A percentile compares a stretch with the other conserved stretches of the same genome.
These are phyloP conservation scores for Lasiodiplodia gonubiensis DNA, from an alignment of 2,329 filamentous ascomycete species.

Conservation along the genomic window DNA sequence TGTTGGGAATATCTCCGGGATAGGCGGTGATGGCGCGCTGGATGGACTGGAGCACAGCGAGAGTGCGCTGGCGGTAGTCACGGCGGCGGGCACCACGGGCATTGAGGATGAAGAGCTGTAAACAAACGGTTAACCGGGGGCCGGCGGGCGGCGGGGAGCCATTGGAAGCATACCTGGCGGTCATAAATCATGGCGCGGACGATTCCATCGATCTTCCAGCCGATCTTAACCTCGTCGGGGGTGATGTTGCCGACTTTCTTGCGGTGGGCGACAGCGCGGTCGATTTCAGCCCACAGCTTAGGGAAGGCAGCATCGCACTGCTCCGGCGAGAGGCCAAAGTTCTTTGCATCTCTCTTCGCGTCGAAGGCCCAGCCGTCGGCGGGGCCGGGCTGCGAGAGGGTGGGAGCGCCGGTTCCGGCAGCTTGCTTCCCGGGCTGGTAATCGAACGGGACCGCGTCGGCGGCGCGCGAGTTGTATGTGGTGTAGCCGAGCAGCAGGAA, in stretches of 20 bases:
- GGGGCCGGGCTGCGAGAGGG: conserved; percentile 10
- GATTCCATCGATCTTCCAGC: conserved; percentile 34
- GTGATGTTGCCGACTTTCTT: conserved; percentile 33
- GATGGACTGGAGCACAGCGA: conserved; percentile 60
- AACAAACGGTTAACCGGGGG: neutral
- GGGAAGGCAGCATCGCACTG: conserved; percentile 36
- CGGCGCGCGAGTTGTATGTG: conserved; percentile 26
- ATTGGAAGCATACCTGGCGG: conserved; percentile 33
- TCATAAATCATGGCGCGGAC: conserved; percentile 40
- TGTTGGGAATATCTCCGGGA: conserved; percentile 56
- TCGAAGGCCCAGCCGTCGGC: conserved; percentile 27
- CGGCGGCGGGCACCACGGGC: conserved; percentile 32
- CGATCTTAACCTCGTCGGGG: conserved; percentile 34
- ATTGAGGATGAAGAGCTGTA: conserved; percentile 44
- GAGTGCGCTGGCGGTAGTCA: conserved; percentile 37
- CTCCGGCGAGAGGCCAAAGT: conserved; percentile 31
- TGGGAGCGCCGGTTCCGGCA: conserved; percentile 4
- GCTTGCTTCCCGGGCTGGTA: conserved; percentile 10
- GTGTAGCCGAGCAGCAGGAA: conserved; percentile 29
- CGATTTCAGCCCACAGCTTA: conserved; percentile 36
- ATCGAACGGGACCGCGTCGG: conserved; percentile 25
- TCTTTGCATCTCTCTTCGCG: conserved; percentile 32
- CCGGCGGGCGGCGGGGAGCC: neutral
- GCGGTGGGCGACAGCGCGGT: conserved; percentile 33
- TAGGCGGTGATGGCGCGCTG: conserved; percentile 60